Conservation (phyloP, 768 basidiomycete genomes). For the Clathrus columnatus region DNA sequence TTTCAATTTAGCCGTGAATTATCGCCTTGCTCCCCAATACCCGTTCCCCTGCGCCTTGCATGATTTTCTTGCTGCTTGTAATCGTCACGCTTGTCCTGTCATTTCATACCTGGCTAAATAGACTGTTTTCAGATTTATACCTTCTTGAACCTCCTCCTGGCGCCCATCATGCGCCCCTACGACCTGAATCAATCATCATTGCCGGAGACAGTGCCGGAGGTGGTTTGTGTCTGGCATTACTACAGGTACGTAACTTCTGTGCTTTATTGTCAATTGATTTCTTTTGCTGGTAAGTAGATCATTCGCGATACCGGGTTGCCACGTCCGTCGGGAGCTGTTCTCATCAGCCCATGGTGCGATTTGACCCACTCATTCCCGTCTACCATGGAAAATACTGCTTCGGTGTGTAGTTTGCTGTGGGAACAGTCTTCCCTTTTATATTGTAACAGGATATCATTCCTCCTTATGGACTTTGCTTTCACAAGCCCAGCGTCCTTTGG, state of each 20-base stretch:
- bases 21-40: slow-evolving; percentile 79
- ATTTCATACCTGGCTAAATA: not conserved
- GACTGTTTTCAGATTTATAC: slow-evolving; percentile 57
- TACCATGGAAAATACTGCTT: slow-evolving; percentile 73
- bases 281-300: not conserved
- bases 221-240: slow-evolving; percentile 70
- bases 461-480: slow-evolving; percentile 55
- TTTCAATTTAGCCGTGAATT: slow-evolving; percentile 39
- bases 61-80: slow-evolving; percentile 82
- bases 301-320: slow-evolving; percentile 81
- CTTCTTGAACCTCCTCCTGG: slow-evolving; percentile 80
- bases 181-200: slow-evolving; percentile 74
- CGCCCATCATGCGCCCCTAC: slow-evolving; percentile 68
- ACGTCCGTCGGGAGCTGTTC: slow-evolving; percentile 74
- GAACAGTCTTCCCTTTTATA: not conserved
- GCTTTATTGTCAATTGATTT: slow-evolving; percentile 11
- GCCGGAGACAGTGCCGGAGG: slow-evolving; percentile 94
- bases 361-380: slow-evolving; percentile 95
- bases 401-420: slow-evolving; percentile 36
- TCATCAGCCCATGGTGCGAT: slow-evolving; percentile 92
- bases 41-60: slow-evolving; percentile 92
- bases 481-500: slow-evolving; percentile 38
- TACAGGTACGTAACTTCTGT: slow-evolving; percentile 45
- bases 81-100: slow-evolving; percentile 17
- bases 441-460: slow-evolving; percentile 66